phyloP scores from a whole-genome alignment of 352 stramenopile species.

The Globisporangium nodosum region DNA sequence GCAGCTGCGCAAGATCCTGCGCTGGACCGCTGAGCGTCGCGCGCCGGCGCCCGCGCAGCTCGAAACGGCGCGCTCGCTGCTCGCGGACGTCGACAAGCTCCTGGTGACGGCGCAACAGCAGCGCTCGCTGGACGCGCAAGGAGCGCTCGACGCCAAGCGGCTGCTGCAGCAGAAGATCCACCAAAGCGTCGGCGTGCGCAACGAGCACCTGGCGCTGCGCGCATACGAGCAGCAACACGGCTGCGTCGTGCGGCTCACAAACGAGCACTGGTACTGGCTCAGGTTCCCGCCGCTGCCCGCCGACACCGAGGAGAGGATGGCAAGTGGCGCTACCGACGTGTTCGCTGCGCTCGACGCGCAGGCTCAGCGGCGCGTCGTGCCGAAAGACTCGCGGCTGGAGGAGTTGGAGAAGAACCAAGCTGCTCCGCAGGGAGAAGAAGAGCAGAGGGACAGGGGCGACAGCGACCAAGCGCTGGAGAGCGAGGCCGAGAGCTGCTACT shows the following conservation, averaged over 20 bases:
- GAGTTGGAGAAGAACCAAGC: neutral
- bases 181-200: constrained; percentile 57
- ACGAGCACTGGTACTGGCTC: constrained; percentile 64
- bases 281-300: constrained; percentile 30
- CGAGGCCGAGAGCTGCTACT: constrained; percentile 23
- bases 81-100: constrained; percentile 33
- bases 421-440: neutral
- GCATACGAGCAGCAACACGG: constrained; percentile 60
- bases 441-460: constrained; percentile 1
- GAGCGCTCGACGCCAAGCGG: constrained; percentile 33
- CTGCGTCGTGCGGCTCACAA: constrained; percentile 48
- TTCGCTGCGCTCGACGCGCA: constrained; percentile 23
- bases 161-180: constrained; percentile 55
- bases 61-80: constrained; percentile 24
- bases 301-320: neutral
- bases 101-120: constrained; percentile 34
- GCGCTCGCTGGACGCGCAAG: constrained; percentile 29
- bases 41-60: constrained; percentile 20
- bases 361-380: constrained; percentile 12
- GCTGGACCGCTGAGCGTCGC: constrained; percentile 35
- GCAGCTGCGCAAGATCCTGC: constrained; percentile 41
- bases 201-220: constrained; percentile 59
- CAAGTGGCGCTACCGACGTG: constrained; percentile 5
- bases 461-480: neutral
- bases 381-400: neutral